These are phyloP conservation scores for Acer negundo DNA, from an alignment of 345 rosid genomes.

Conservation along the genomic window DNA sequence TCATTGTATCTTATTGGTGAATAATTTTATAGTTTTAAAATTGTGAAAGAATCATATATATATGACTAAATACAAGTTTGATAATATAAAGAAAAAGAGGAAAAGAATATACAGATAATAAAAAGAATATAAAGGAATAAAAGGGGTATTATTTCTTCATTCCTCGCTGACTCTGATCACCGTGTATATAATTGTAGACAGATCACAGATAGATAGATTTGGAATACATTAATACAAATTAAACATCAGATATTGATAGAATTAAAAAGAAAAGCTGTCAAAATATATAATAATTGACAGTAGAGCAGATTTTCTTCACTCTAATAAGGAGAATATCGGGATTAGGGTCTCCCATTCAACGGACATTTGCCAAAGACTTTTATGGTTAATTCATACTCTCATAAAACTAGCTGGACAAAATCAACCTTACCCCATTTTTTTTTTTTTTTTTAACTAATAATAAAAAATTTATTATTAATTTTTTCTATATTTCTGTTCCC, in stretches of 20 bases:
- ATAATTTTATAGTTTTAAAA: too few relatives aligned
- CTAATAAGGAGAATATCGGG: conserved; percentile 56
- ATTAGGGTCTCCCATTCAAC: conserved; percentile 70
- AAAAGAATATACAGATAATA: not conserved
- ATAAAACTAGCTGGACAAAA: conserved; percentile 12
- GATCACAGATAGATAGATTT: conserved; percentile 13
- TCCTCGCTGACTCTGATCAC: conserved; percentile 24
- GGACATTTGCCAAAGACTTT: conserved; percentile 46
- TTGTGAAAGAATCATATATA: not conserved
- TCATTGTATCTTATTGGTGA: not conserved
- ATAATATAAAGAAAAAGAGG: not conserved
- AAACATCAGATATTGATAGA: not conserved
- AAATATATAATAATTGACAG: conserved; percentile 36
- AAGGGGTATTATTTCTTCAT: conserved; percentile 16
- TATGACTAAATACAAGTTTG: not conserved
- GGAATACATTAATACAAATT: not conserved
- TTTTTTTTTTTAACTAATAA: too few relatives aligned
- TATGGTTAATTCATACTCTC: not conserved
- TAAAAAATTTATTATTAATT: conserved; percentile 12
- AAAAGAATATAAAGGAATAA: conserved; percentile 3
- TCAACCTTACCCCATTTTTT: not conserved
- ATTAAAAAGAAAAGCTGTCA: conserved; percentile 7
- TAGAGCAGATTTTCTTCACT: conserved; percentile 49
- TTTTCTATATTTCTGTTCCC: conserved; percentile 56
- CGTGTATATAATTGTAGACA: conserved; percentile 22